Percentiles rank a stretch among this genome's conserved stretches.
These are phyloP conservation scores for Aspergillus transmontanensis DNA, from an alignment of 2,329 filamentous ascomycete species.

Conservation along the genomic window DNA sequence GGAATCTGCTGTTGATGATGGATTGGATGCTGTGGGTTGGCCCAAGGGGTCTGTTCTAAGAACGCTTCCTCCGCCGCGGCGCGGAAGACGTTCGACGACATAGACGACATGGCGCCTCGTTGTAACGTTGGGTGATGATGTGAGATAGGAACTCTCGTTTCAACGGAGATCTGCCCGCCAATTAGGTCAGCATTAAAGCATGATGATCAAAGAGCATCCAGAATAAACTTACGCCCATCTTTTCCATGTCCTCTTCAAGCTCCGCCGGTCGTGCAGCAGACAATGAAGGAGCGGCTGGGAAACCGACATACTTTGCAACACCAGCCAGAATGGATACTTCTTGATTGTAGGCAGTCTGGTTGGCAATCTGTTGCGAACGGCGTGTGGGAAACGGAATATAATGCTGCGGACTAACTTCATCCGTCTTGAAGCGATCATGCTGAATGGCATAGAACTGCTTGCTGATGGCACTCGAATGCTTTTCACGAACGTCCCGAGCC, in stretches of 20 bases:
- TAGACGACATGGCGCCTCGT: conserved; percentile 34
- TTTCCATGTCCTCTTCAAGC: conserved; percentile 82
- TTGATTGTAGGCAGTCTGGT: conserved; percentile 89
- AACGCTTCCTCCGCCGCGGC: conserved; percentile 78
- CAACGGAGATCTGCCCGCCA: conserved; percentile 31
- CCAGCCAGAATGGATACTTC: conserved; percentile 91
- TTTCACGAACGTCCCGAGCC: conserved; percentile 79
- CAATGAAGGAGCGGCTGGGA: conserved; percentile 90
- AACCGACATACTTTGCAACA: conserved; percentile 91
- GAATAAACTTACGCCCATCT: conserved; percentile 73
- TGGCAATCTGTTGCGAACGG: conserved; percentile 74
- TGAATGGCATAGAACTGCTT: conserved; percentile 93
- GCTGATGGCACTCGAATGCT: conserved; percentile 76
- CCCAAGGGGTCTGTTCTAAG: conserved; percentile 87
- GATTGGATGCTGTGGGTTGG: conserved; percentile 79
- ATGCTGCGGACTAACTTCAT: conserved; percentile 79
- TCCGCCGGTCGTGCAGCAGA: conserved; percentile 70
- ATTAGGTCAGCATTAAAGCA: background rate
- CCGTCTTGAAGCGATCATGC: conserved; percentile 76
- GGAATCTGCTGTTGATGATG: conserved; percentile 56
- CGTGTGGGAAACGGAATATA: conserved; percentile 78
- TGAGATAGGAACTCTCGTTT: conserved; percentile 26
- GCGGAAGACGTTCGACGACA: conserved; percentile 36
- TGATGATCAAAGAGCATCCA: background rate
- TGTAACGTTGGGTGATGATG: conserved; percentile 32